These are phyloP conservation scores for Colletotrichum camelliae DNA, from an alignment of 2,329 filamentous ascomycete genomes.

Conservation along the genomic window DNA sequence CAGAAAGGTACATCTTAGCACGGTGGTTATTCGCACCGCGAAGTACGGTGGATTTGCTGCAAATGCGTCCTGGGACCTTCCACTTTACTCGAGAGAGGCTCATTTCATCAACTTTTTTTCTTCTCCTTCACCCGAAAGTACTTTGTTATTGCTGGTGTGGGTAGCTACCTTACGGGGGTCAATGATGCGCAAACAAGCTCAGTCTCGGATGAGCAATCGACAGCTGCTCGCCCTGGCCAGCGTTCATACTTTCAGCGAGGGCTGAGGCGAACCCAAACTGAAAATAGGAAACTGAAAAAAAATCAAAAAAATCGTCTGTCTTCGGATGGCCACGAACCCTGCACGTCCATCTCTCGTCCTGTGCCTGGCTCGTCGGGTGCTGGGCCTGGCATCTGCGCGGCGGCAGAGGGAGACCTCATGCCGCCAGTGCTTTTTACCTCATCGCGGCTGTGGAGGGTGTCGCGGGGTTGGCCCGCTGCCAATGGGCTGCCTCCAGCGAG, in stretches of 20 bases:
- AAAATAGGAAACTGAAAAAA: background rate
- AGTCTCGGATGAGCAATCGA: background rate
- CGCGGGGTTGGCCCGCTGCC: constrained; percentile 13
- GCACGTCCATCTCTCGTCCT: background rate
- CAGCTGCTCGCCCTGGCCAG: background rate
- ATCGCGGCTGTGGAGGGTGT: background rate
- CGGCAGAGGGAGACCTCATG: background rate
- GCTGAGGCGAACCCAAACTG: background rate
- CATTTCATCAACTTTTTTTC: background rate
- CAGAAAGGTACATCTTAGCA: background rate
- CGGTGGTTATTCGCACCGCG: background rate
- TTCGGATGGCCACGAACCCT: background rate
- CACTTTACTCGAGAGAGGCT: background rate
- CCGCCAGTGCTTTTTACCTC: background rate
- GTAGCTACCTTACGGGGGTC: background rate
- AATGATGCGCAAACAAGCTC: background rate
- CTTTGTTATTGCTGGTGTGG: background rate
- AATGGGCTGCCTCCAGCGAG: constrained; percentile 13
- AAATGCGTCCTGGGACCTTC: background rate
- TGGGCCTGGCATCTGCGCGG: background rate
- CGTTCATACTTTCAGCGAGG: background rate
- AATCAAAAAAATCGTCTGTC: background rate
- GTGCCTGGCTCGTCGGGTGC: background rate
- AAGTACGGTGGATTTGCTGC: background rate
- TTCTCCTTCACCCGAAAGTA: background rate